A percentile compares a stretch with the other conserved stretches of the same genome.
These are phyloP conservation scores for Rickenella mellea DNA, from an alignment of 768 basidiomycete species.

Conservation along the genomic window DNA sequence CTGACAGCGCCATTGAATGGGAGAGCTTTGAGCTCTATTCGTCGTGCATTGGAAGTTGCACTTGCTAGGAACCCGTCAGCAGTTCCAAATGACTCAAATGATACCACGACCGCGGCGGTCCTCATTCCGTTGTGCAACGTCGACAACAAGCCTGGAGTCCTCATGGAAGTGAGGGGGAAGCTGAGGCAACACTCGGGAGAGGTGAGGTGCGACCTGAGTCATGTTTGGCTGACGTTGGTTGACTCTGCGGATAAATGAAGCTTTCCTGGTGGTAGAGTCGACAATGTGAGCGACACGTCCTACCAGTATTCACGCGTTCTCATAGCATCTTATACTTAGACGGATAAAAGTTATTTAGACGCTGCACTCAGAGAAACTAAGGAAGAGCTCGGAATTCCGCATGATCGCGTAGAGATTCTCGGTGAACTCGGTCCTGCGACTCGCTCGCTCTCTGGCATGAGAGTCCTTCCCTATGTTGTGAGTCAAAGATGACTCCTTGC, in stretches of 20 bases:
- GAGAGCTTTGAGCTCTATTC: constrained; percentile 21
- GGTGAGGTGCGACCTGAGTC: constrained; percentile 46
- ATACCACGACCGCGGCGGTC: constrained; percentile 57
- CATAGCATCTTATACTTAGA: constrained; percentile 17
- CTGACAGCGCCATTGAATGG: constrained; percentile 27
- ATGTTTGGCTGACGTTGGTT: background rate
- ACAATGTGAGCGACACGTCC: constrained; percentile 35
- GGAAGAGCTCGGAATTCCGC: constrained; percentile 61
- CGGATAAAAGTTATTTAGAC: constrained; percentile 40
- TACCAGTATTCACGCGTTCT: background rate
- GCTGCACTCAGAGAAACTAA: constrained; percentile 64
- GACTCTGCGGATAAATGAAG: constrained; percentile 22
- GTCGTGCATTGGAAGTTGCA: constrained; percentile 15
- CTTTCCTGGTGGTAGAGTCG: constrained; percentile 68
- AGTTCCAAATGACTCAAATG: constrained; percentile 13
- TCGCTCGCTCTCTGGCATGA: constrained; percentile 44
- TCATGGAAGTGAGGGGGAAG: constrained; percentile 64
- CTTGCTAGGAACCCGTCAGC: constrained; percentile 8
- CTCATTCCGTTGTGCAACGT: constrained; percentile 76
- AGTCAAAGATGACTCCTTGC: constrained; percentile 17
- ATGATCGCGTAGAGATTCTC: constrained; percentile 53
- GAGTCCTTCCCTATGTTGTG: constrained; percentile 74
- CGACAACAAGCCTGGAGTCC: constrained; percentile 48
- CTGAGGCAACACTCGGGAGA: constrained; percentile 69
- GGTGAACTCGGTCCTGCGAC: constrained; percentile 59